Percentiles rank a stretch among this genome's conserved stretches.
phyloP scores from a whole-genome alignment of 2,329 filamentous ascomycete species.

The Microcyclosporella mali region DNA sequence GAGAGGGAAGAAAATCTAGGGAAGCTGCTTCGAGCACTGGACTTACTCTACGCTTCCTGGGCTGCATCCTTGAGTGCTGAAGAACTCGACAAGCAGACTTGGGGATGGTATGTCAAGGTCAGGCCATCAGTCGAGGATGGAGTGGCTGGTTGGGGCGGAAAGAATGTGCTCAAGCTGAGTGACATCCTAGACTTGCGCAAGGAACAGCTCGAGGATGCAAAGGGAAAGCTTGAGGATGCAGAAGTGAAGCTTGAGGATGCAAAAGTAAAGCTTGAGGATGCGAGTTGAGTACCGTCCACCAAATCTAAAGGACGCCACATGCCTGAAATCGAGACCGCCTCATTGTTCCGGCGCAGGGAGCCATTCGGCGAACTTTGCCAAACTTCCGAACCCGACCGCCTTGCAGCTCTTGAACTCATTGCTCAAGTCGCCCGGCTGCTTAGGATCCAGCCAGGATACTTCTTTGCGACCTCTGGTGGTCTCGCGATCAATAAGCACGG shows the following conservation, averaged over 20 bases:
- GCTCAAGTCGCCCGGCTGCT: slow-evolving; percentile 11
- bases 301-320: no score
- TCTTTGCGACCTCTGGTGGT: slow-evolving; percentile 9
- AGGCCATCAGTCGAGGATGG: slow-evolving; percentile 71
- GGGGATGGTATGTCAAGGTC: slow-evolving; percentile 74
- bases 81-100: slow-evolving; percentile 70
- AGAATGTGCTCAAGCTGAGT: slow-evolving; percentile 60
- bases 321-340: no score
- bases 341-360: slow-evolving; percentile 8
- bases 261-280: no score
- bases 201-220: neutral
- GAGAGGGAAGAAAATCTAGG: slow-evolving; percentile 66
- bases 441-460: slow-evolving; percentile 18
- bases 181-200: slow-evolving; percentile 58
- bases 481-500: slow-evolving; percentile 38
- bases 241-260: no score
- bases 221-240: neutral
- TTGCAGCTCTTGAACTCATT: slow-evolving; percentile 14
- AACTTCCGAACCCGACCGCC: slow-evolving; percentile 22
- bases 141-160: slow-evolving; percentile 74
- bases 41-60: slow-evolving; percentile 71
- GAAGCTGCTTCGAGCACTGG: slow-evolving; percentile 62
- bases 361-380: slow-evolving; percentile 23
- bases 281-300: no score
- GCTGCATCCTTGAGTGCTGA: slow-evolving; percentile 52